Base-by-base conservation (phyloP, 139 green algal genomes). In the Ettlia oleoabundans region DNA sequence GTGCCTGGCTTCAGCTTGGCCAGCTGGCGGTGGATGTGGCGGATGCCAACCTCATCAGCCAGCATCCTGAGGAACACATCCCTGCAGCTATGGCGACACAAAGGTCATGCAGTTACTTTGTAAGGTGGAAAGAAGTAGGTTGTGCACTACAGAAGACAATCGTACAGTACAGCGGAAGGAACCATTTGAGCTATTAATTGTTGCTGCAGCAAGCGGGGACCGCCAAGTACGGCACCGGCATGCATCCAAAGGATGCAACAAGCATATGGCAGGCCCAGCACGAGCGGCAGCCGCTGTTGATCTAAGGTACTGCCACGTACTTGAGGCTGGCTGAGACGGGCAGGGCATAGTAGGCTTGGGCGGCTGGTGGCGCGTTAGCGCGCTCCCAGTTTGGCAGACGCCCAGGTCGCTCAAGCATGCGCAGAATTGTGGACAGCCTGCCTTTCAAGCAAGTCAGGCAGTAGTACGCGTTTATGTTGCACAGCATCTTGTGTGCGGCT, bases 11-110 rank as follows among this genome's bases (percentile, higher is more conserved):
- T 15, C 7, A 76, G 68, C 42, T 42, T 42, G 0, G 68, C 68
- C 41, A 76, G 40, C 26, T 15, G 41, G 10, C 22, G 30, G 42
- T 76, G 58, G 68, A 76, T 76, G 68, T 26, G 8, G 41, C 68
- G 41, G 41, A 76, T 62, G 68, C 68, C 38, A 8, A 30, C 68
- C 24, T 58, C 42, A 13, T 76, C 68, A 4, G 68, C 68, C 2
- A 30, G 30, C 68, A 76, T 76, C 41, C 68, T 41, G 2, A 38
- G 68, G 41, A 76, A n/a, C 41, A 61, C 43, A n/a, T 76, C 68
- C 68, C 68, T 76, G 41, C 67, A 30, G 2, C 24, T 1, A 19
- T 10, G 65, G 24, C 22, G 7, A 30, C 18, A 26, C 65, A 30
- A 37, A 37, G 37, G 15, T 7, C 3, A 15, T 10, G 2, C 10